These are phyloP conservation scores for Paratinospora sagittata DNA, from an alignment of 164 flowering plant genomes.

Conservation along the genomic window DNA sequence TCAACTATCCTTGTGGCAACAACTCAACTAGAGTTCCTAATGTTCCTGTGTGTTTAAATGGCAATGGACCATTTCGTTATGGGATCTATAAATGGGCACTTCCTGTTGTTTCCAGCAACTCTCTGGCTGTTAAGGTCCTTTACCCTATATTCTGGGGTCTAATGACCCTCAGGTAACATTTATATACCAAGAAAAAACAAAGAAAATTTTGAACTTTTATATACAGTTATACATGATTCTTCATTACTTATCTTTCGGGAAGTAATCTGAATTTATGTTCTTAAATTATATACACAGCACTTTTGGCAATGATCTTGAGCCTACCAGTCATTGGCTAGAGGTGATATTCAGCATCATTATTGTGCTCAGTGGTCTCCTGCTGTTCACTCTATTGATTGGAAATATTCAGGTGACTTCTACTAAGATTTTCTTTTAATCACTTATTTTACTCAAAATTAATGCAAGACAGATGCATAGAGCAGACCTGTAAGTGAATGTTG, in stretches of 20 bases:
- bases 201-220: too few relatives aligned
- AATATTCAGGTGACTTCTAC: conserved; percentile 68
- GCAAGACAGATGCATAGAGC: too few relatives aligned
- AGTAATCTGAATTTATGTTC: background rate
- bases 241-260: background rate
- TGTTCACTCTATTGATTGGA: conserved; percentile 87
- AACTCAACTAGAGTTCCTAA: conserved; percentile 39
- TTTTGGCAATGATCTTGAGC: conserved; percentile 85
- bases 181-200: too few relatives aligned
- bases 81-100: conserved; percentile 91
- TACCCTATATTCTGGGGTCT: conserved; percentile 98
- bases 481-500: too few relatives aligned
- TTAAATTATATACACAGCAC: conserved; percentile 65
- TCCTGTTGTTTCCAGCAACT: conserved; percentile 86
- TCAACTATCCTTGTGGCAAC: conserved; percentile 42
- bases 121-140: conserved; percentile 70
- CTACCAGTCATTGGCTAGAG: conserved; percentile 87
- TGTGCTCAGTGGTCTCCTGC: conserved; percentile 72
- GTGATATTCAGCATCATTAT: conserved; percentile 76
- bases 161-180: conserved; percentile 86
- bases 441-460: background rate
- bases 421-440: background rate
- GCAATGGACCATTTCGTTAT: conserved; percentile 55
- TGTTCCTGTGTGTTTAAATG: conserved; percentile 56
- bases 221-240: too few relatives aligned